Evolutionary conservation across 768 basidiomycete species (phyloP), one percentile per base, ranked within the genome.

Genomic region (Hortiboletus campestris): DNA sequence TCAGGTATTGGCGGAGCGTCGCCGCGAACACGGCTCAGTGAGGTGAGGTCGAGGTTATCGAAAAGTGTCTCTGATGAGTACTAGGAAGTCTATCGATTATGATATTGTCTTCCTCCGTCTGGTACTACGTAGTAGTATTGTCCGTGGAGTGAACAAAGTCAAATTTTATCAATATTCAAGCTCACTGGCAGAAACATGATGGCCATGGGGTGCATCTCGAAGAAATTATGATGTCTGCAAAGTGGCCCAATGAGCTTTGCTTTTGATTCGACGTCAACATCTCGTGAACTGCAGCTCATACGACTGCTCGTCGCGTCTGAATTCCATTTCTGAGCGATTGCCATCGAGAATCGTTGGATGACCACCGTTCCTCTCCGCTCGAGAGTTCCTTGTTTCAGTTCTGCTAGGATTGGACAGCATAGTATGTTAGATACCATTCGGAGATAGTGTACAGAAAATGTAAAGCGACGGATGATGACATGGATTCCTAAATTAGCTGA

Each of bases 1-100:
- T 25, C 28, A 57, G 54, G 11, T 57, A 56, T 31, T 57, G 56
- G 54, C 19, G 29, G 40, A 43, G 40, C 17, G 35, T 56, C 11
- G 4, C 46, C 17, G 35, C 35, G 20, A 25, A 43, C 54, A 57
- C 35, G n/a, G 54, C 35, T 20, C 45, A 49, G 35, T 52, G 35
- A 52, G 10, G 16, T 28, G 17, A 25, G 20, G 8, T 49, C 14
- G 14, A 19, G 22, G 41, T 12, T 20, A 16, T 28, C n/a, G 25
- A 13, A n/a, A 22, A 8, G 9, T 22, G 6, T 22, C 11, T n/a
- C 9, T 28, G 25, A n/a, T 28, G 4, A 4, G 12, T n/a, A n/a
- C n/a, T 20, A 10, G 25, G 17, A 10, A 11, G 16, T 17, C 16
- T 47, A 16, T 47, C 20, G 20, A 25, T 34, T 10, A 46, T 47